These are phyloP conservation scores for Zhuliangozyma parablackwelliae DNA, from an alignment of 1,139 yeast species.

Conservation along the genomic window DNA sequence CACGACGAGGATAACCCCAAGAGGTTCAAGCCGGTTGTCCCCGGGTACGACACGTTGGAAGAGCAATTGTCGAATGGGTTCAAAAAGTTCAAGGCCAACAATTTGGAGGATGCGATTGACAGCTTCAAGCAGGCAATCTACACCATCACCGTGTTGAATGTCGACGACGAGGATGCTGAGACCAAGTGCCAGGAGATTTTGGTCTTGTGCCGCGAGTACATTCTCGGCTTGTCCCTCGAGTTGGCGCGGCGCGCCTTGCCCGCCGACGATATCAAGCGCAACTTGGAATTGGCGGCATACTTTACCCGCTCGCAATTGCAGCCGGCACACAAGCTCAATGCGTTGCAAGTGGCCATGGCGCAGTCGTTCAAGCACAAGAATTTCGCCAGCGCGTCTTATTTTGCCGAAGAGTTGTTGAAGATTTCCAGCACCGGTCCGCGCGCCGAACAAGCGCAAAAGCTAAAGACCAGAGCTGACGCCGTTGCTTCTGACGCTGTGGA, in stretches of 20 bases:
- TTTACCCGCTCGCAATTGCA: conserved; percentile 84
- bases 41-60: conserved; percentile 71
- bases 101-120: conserved; percentile 73
- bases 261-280: conserved; percentile 69
- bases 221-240: conserved; percentile 87
- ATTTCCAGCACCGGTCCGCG: conserved; percentile 68
- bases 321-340: conserved; percentile 78
- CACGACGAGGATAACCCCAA: conserved; percentile 55
- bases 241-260: conserved; percentile 79
- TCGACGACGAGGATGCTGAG: conserved; percentile 70
- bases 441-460: conserved; percentile 84
- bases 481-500: conserved; percentile 82
- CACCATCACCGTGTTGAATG: conserved; percentile 68
- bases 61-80: conserved; percentile 69
- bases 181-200: conserved; percentile 70
- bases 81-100: conserved; percentile 77
- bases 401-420: conserved; percentile 78
- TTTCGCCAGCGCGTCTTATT: conserved; percentile 81
- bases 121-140: conserved; percentile 78
- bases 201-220: conserved; percentile 79
- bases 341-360: conserved; percentile 92
- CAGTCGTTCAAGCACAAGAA: conserved; percentile 87
- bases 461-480: conserved; percentile 75
- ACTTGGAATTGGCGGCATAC: conserved; percentile 91
- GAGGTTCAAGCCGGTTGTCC: conserved; percentile 59